Conservation (phyloP, 495 filamentous ascomycete species). For the Xanthoparmelia taractica region DNA sequence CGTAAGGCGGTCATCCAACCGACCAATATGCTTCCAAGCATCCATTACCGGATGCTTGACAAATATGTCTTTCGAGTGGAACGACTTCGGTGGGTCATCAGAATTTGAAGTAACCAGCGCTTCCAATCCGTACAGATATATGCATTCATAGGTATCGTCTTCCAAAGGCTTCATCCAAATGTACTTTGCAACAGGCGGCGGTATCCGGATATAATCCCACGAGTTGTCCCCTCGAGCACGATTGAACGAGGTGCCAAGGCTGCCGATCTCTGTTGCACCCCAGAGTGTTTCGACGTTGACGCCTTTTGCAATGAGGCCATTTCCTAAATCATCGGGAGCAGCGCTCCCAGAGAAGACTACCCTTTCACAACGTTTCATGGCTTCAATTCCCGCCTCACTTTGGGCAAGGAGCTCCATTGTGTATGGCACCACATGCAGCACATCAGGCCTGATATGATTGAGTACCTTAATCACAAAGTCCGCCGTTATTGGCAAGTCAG, state of each 20-base stretch:
- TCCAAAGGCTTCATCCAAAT: conserved; percentile 46
- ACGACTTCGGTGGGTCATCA: conserved; percentile 43
- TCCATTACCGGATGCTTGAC: conserved; percentile 50
- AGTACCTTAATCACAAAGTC: conserved; percentile 41
- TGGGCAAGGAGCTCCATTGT: conserved; percentile 48
- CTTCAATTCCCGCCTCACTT: conserved; percentile 39
- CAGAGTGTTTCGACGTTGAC: conserved; percentile 45
- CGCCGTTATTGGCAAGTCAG: conserved; percentile 47
- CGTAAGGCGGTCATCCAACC: conserved; percentile 56
- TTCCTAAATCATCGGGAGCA: conserved; percentile 52
- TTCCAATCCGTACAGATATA: conserved; percentile 45
- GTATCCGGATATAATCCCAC: conserved; percentile 48
- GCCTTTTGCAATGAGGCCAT: conserved; percentile 41
- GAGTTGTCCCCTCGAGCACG: conserved; percentile 40
- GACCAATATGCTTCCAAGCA: conserved; percentile 57
- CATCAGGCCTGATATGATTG: conserved; percentile 40
- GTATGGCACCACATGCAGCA: conserved; percentile 51
- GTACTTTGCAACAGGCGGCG: conserved; percentile 39
- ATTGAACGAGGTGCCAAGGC: conserved; percentile 38
- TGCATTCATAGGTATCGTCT: conserved; percentile 43
- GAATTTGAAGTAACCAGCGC: conserved; percentile 48
- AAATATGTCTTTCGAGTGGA: conserved; percentile 56
- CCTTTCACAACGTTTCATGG: conserved; percentile 37
- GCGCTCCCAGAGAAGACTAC: conserved; percentile 47
- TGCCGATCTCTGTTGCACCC: conserved; percentile 51